A percentile compares a stretch with the other conserved stretches of the same genome.
Conservation (phyloP, 2,329 filamentous ascomycete species). For the Juglanconis juglandina region DNA sequence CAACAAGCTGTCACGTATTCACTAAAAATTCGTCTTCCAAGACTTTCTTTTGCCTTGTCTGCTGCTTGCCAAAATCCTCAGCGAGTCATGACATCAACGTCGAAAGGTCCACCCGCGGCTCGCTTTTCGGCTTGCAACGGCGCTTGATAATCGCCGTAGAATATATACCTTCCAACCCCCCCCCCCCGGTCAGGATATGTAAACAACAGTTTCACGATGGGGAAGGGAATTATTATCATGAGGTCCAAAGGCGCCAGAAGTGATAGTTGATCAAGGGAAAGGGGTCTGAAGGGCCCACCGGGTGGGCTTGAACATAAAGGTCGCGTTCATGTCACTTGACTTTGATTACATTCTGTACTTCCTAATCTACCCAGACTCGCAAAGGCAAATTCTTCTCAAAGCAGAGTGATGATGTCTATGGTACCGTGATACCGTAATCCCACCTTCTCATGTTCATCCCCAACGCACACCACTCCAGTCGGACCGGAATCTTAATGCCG, state of each 20-base stretch:
- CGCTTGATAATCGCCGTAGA: constrained; percentile 2
- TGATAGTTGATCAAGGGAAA: too few species aligned
- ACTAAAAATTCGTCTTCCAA: background rate
- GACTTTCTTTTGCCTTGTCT: background rate
- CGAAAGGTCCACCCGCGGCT: background rate
- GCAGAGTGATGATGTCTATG: constrained; percentile 2
- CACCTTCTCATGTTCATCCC: background rate
- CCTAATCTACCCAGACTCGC: background rate
- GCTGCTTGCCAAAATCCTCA: constrained; percentile 15
- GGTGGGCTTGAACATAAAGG: background rate
- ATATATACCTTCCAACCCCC: background rate
- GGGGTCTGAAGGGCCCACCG: background rate
- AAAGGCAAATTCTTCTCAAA: background rate
- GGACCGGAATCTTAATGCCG: constrained; percentile 1
- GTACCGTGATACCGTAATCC: background rate
- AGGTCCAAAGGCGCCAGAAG: too few species aligned
- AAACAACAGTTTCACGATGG: too few species aligned
- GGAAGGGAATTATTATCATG: too few species aligned
- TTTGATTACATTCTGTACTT: background rate
- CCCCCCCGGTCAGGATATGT: too few species aligned
- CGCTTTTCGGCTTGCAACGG: background rate
- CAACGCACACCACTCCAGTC: background rate
- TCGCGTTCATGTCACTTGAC: background rate
- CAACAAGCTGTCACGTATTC: background rate
- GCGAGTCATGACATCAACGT: constrained; percentile 14